These are phyloP conservation scores for Barnettozyma sp. DNA, from an alignment of 805 yeast species.

Conservation along the genomic window DNA sequence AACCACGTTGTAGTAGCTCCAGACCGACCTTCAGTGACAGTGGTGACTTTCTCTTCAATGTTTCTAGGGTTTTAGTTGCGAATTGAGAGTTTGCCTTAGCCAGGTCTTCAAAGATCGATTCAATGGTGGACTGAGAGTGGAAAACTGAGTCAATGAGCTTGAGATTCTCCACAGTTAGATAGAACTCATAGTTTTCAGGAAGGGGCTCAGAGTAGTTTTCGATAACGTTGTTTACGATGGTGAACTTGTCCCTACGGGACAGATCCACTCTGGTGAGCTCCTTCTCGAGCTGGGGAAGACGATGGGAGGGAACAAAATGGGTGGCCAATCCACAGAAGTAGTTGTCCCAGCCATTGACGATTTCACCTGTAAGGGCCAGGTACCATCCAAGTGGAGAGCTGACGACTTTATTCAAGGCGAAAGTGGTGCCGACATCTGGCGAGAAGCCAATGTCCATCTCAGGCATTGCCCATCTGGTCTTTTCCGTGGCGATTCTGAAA, in stretches of 20 bases:
- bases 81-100: constrained; percentile 53
- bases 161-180: constrained; percentile 48
- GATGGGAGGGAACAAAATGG: constrained; percentile 70
- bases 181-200: constrained; percentile 57
- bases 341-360: constrained; percentile 72
- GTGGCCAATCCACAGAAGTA: constrained; percentile 82
- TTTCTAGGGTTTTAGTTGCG: constrained; percentile 50
- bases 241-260: constrained; percentile 20
- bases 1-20: constrained; percentile 58
- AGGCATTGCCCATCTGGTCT: constrained; percentile 93
- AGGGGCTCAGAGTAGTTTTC: constrained; percentile 71
- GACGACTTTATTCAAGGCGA: constrained; percentile 69
- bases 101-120: constrained; percentile 42
- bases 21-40: constrained; percentile 71
- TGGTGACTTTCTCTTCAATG: constrained; percentile 61
- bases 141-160: constrained; percentile 65
- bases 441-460: constrained; percentile 95
- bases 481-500: constrained; percentile 88
- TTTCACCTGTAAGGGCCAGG: constrained; percentile 79
- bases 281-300: constrained; percentile 52
- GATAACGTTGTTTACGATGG: constrained; percentile 60
- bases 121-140: constrained; percentile 38
- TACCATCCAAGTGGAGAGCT: constrained; percentile 82
- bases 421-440: constrained; percentile 93
- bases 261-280: constrained; percentile 45